Percentiles rank a stretch among this genome's conserved stretches.
These are phyloP conservation scores for Blastocystis sp. DNA, from an alignment of 352 stramenopile species.

Conservation along the genomic window DNA sequence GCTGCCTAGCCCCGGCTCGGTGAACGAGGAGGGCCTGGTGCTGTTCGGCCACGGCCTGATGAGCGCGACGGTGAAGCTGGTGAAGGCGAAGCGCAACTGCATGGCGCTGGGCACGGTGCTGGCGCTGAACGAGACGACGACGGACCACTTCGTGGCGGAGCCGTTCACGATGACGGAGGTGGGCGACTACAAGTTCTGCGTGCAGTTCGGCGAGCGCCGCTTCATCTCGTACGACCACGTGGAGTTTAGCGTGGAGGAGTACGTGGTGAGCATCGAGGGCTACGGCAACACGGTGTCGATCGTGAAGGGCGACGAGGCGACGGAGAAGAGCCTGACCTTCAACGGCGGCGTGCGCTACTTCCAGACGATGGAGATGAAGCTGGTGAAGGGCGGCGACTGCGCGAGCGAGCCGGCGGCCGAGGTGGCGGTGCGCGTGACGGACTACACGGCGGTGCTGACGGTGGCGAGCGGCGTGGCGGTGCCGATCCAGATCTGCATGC, in stretches of 20 bases:
- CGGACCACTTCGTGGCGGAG: constrained; percentile 36
- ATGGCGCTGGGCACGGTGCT: constrained; percentile 20
- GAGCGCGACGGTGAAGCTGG: constrained; percentile 7
- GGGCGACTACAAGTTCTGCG: constrained; percentile 64
- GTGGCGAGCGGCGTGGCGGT: constrained; percentile 13
- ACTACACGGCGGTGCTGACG: constrained; percentile 1
- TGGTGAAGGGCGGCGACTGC: constrained; percentile 24
- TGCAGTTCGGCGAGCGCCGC: constrained; percentile 32
- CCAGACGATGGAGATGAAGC: constrained; percentile 38
- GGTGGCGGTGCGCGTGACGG: constrained; percentile 7
- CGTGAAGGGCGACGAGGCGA: constrained; percentile 50
- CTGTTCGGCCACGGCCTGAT: constrained; percentile 35
- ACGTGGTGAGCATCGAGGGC: constrained; percentile 35
- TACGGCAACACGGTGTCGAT: constrained; percentile 22
- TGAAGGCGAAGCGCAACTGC: constrained; percentile 33
- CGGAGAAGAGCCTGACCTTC: constrained; percentile 47
- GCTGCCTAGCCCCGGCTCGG: constrained; percentile 9
- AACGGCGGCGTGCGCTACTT: constrained; percentile 49
- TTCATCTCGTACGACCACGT: constrained; percentile 39
- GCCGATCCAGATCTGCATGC: constrained; percentile 39
- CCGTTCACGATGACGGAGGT: constrained; percentile 34
- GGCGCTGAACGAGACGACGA: neutral
- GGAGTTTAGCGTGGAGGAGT: constrained; percentile 37
- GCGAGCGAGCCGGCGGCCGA: neutral
- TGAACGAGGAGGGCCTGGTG: constrained; percentile 46